A percentile compares a stretch with the other conserved stretches of the same genome.
Conservation (phyloP, 1,284 basidiomycete genomes). For the Cryptococcus hybrid region DNA sequence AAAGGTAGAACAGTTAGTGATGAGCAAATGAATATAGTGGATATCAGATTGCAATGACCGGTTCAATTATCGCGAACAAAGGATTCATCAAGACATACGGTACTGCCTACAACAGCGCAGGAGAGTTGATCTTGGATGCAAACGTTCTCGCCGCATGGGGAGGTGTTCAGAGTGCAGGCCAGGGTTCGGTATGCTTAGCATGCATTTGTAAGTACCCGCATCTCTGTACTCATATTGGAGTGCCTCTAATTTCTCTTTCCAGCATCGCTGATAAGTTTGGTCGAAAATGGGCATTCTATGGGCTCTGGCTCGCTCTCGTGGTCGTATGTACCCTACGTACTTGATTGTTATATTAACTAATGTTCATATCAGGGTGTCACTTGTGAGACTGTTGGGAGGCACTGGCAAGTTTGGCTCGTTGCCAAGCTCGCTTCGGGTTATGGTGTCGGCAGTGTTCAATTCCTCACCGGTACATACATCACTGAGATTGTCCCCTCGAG, state of each 20-base stretch:
- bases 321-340: too few relatives aligned
- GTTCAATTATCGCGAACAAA: slow-evolving; percentile 13
- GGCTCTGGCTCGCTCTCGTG: too few relatives aligned
- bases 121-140: slow-evolving; percentile 5
- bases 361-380: too few relatives aligned
- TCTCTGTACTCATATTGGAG: slow-evolving; percentile 21
- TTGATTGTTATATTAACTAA: too few relatives aligned
- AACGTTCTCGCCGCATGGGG: slow-evolving; percentile 6
- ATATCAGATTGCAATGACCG: slow-evolving; percentile 13
- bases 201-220: slow-evolving; percentile 16
- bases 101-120: slow-evolving; percentile 2
- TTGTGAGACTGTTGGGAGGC: too few relatives aligned
- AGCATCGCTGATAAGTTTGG: too few relatives aligned
- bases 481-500: background rate
- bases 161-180: slow-evolving; percentile 16
- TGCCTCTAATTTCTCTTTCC: background rate
- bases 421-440: too few relatives aligned
- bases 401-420: too few relatives aligned
- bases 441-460: too few relatives aligned
- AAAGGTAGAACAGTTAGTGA: background rate
- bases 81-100: slow-evolving; percentile 18
- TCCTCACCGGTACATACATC: too few relatives aligned
- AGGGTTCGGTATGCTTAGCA: slow-evolving; percentile 18
- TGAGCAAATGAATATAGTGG: background rate
- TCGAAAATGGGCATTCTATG: too few relatives aligned